These are phyloP conservation scores for Alnus glutinosa DNA, from an alignment of 306 rosid species.

Conservation along the genomic window DNA sequence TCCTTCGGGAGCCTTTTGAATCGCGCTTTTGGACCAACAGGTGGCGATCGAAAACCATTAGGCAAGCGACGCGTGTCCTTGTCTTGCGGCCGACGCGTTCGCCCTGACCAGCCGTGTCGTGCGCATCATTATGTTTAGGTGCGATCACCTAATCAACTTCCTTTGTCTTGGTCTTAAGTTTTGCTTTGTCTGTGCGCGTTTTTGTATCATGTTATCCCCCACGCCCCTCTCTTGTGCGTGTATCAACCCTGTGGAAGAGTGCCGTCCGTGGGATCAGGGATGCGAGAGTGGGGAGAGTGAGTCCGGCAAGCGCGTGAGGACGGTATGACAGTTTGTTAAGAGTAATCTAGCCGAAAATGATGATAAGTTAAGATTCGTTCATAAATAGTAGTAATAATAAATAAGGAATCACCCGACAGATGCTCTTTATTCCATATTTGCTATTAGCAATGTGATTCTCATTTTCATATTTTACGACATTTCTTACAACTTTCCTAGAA, in stretches of 20 bases:
- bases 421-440: too few species aligned
- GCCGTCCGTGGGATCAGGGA: background rate
- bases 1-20: slow-evolving; percentile 23
- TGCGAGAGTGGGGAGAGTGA: background rate
- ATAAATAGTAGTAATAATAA: too few species aligned
- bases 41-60: slow-evolving; percentile 28
- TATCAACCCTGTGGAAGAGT: too few species aligned
- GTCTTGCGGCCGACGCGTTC: slow-evolving; percentile 48
- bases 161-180: slow-evolving; percentile 14
- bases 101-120: slow-evolving; percentile 19
- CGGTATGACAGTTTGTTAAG: background rate
- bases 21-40: slow-evolving; percentile 21
- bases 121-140: slow-evolving; percentile 35
- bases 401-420: too few species aligned
- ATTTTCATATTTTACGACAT: too few species aligned
- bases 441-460: too few species aligned
- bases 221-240: background rate
- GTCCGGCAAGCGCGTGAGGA: background rate
- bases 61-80: slow-evolving; percentile 32
- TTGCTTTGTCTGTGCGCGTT: background rate
- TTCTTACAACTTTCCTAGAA: too few species aligned
- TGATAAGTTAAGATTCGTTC: too few species aligned
- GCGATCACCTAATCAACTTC: slow-evolving; percentile 27
- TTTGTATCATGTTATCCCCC: background rate
- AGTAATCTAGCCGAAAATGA: background rate